Base-by-base conservation (phyloP, 371 early-diverging fungal species). In the Nematocida major region DNA sequence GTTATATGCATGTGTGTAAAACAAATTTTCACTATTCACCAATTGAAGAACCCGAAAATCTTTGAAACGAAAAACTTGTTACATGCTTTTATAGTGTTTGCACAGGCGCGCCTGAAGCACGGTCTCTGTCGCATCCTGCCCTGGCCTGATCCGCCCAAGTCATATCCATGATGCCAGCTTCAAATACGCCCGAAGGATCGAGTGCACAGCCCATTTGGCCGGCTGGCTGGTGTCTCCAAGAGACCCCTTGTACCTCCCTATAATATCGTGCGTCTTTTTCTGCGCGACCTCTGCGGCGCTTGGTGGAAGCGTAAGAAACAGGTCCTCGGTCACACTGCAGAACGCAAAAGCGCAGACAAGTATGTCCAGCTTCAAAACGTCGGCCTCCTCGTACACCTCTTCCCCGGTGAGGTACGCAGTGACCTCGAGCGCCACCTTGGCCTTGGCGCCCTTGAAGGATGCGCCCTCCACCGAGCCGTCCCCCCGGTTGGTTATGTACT, bases 1-100 rank as follows among this genome's bases (percentile, higher is more conserved):
- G 34, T 61, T 73, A 73, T 61, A 73, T 73, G 30, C 40, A 30
- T 51, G 26, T 30, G 45, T 13, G 65, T 54, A 34, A 73, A 73
- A 73, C 76, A 73, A 11, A 34, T 30, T 26, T 4, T 73, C 76
- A 73, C 39, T 4, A 9, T 65, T 7, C 38, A 73, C 76, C 76
- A 73, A 63, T 62, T 7, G 34, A 13, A n/a, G 13, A 9, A 43
- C 11, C 9, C 9, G 43, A 43, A 43, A 43, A 43, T n/a, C n/a
- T 43, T 43, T 34, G 22, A 57, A 57, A 57, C 57, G 38, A 26
- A 34, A 28, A 34, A 57, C 22, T 18, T 57, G 57, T 34, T 20
- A 57, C 57, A 5, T 22, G 26, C 51, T 50, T 50, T 11, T 5
- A 7, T 20, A 50, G 7, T 50, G 22, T 22, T 50, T 50, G 9